Conservation (phyloP, 1,139 yeast genomes). For the Pichia norvegensis region DNA sequence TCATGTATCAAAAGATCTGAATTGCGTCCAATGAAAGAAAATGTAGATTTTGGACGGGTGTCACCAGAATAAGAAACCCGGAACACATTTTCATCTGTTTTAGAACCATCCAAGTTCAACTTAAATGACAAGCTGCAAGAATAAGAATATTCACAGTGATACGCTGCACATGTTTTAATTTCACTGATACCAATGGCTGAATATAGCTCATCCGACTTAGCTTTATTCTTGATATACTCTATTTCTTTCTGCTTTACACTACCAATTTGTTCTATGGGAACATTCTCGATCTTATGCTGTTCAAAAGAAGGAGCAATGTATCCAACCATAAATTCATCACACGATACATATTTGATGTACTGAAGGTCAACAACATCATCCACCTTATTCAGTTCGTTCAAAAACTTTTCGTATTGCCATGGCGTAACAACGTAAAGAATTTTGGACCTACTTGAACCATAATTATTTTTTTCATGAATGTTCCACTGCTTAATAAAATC, state of each 20-base stretch:
- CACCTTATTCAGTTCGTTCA: slow-evolving; percentile 61
- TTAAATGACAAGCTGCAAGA: slow-evolving; percentile 54
- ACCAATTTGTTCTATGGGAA: slow-evolving; percentile 10
- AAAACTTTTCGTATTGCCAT: slow-evolving; percentile 61
- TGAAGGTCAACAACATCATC: slow-evolving; percentile 30
- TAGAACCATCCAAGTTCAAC: slow-evolving; percentile 11
- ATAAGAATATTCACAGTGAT: slow-evolving; percentile 81
- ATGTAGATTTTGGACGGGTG: slow-evolving; percentile 69
- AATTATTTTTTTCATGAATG: slow-evolving; percentile 22
- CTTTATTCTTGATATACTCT: slow-evolving; percentile 17
- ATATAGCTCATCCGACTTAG: slow-evolving; percentile 26
- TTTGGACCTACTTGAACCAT: slow-evolving; percentile 13
- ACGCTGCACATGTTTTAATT: slow-evolving; percentile 62
- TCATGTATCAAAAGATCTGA: slow-evolving; percentile 85
- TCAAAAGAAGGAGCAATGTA: slow-evolving; percentile 14
- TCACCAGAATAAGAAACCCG: slow-evolving; percentile 90
- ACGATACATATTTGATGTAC: slow-evolving; percentile 49
- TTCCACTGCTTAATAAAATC: slow-evolving; percentile 69
- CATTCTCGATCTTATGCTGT: slow-evolving; percentile 19
- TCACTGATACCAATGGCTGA: slow-evolving; percentile 17
- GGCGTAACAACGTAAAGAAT: slow-evolving; percentile 59
- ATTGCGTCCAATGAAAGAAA: slow-evolving; percentile 51
- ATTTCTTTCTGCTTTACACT: slow-evolving; percentile 18
- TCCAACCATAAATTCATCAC: slow-evolving; percentile 48
- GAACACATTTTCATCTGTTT: slow-evolving; percentile 33